Evolutionary conservation across 208 protist species (phyloP).

Genomic region (Crithidia brevicula): DNA sequence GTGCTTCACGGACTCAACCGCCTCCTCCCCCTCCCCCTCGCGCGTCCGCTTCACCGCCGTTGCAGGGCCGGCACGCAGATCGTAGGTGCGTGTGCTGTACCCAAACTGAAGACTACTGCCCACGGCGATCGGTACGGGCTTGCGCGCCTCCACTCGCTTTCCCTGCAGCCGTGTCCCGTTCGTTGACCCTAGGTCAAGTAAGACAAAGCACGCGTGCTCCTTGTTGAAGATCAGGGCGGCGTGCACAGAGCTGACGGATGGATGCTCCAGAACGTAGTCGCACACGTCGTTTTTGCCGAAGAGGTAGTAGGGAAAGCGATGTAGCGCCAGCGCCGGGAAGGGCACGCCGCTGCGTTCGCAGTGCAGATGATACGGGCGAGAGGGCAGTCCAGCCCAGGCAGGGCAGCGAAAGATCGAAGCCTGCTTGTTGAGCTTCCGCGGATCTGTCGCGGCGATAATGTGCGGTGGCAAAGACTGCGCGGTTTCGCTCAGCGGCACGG

Average conservation of each 20-base stretch:
- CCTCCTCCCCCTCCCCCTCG: conserved; percentile 32
- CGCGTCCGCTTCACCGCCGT: conserved; percentile 51
- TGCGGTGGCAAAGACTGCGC: conserved; percentile 68
- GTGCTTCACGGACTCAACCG: not conserved
- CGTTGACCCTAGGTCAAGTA: conserved; percentile 87
- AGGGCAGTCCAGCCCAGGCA: conserved; percentile 73
- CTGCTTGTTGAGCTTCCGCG: conserved; percentile 81
- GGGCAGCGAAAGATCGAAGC: conserved; percentile 80
- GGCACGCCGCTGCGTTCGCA: conserved; percentile 59
- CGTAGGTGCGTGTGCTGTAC: conserved; percentile 78
- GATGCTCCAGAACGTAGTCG: conserved; percentile 91
- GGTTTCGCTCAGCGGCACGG: conserved; percentile 44
- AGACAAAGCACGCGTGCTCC: conserved; percentile 75
- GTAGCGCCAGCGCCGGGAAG: conserved; percentile 63
- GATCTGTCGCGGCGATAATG: conserved; percentile 68
- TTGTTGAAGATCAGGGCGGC: conserved; percentile 86
- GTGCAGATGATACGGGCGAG: conserved; percentile 65
- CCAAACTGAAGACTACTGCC: conserved; percentile 73
- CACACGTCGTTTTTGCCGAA: conserved; percentile 78
- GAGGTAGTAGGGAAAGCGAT: conserved; percentile 89
- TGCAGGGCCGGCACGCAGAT: conserved; percentile 54
- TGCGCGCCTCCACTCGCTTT: conserved; percentile 47
- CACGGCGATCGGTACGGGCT: conserved; percentile 65
- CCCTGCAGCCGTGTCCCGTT: conserved; percentile 84
- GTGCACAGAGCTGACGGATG: conserved; percentile 85